A percentile compares a stretch with the other conserved stretches of the same genome.
phyloP scores from a whole-genome alignment of 73 alveolate species.

The Paramecium sexaurelia region DNA sequence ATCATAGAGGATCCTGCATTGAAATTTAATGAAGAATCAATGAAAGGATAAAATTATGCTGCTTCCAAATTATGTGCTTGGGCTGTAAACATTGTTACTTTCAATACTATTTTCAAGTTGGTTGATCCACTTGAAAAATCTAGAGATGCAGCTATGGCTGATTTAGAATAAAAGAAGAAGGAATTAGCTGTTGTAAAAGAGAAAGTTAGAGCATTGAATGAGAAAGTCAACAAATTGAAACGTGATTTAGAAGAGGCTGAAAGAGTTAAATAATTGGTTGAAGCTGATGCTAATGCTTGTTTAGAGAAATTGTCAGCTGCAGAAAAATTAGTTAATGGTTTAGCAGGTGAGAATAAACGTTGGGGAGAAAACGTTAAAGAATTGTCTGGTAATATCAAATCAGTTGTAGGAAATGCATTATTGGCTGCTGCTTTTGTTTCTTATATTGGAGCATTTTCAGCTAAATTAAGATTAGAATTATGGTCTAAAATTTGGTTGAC shows the following conservation, averaged over 20 bases:
- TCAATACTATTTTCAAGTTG: slow-evolving; percentile 95
- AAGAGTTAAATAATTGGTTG: slow-evolving; percentile 90
- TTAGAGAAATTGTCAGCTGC: slow-evolving; percentile 93
- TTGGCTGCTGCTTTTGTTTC: slow-evolving; percentile 99
- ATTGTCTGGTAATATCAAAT: slow-evolving; percentile 89
- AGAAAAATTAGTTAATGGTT: slow-evolving; percentile 95
- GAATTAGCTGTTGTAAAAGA: slow-evolving; percentile 93
- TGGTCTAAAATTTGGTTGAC: slow-evolving; percentile 94
- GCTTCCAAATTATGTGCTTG: slow-evolving; percentile 90
- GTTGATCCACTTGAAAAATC: slow-evolving; percentile 98
- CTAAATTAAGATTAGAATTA: slow-evolving; percentile 91
- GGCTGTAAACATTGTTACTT: slow-evolving; percentile 93
- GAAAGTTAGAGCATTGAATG: slow-evolving; percentile 93
- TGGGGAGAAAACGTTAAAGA: slow-evolving; percentile 95
- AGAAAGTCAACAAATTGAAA: slow-evolving; percentile 89
- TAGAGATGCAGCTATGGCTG: slow-evolving; percentile 95
- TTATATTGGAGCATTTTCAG: slow-evolving; percentile 98
- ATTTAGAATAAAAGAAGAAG: slow-evolving; percentile 88
- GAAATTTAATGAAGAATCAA: slow-evolving; percentile 71
- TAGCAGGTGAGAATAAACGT: slow-evolving; percentile 97
- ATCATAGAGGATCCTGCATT: slow-evolving; percentile 70
- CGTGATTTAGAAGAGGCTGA: slow-evolving; percentile 93
- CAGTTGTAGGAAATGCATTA: slow-evolving; percentile 97
- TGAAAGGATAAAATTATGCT: slow-evolving; percentile 84
- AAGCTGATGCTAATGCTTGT: slow-evolving; percentile 95